phyloP scores from a whole-genome alignment of 2,329 filamentous ascomycete genomes.

The Sporothrix inflata region DNA sequence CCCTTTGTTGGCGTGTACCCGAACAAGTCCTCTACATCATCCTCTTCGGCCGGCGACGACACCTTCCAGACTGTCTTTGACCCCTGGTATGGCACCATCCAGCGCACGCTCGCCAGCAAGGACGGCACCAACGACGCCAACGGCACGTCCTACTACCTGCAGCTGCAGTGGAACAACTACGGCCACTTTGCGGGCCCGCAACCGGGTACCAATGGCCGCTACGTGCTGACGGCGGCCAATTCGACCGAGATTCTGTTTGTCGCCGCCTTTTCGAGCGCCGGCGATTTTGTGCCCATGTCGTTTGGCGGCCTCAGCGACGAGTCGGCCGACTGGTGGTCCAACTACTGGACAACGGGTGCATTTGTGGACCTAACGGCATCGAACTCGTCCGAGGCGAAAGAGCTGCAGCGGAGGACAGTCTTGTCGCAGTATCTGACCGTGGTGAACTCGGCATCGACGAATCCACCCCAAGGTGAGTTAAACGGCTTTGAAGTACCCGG shows the following conservation, averaged over 20 bases:
- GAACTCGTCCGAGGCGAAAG: conserved; percentile 44
- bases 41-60: conserved; percentile 45
- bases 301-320: conserved; percentile 39
- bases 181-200: conserved; percentile 22
- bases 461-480: conserved; percentile 49
- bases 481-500: too few relatives aligned
- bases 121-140: conserved; percentile 36
- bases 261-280: conserved; percentile 41
- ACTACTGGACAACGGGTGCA: conserved; percentile 55
- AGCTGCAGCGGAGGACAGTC: conserved; percentile 57
- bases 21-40: background rate
- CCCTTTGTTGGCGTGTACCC: conserved; percentile 57
- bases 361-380: conserved; percentile 54
- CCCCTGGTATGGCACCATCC: conserved; percentile 44
- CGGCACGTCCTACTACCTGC: conserved; percentile 45
- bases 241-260: conserved; percentile 39
- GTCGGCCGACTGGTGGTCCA: conserved; percentile 50
- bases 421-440: conserved; percentile 58
- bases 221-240: conserved; percentile 42
- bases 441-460: conserved; percentile 54
- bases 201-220: conserved; percentile 38
- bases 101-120: conserved; percentile 49
- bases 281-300: conserved; percentile 34
- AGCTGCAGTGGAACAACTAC: conserved; percentile 27
- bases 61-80: conserved; percentile 41